These are phyloP conservation scores for Chaetomiaceae sp. DNA, from an alignment of 2,329 filamentous ascomycete species.

Conservation along the genomic window DNA sequence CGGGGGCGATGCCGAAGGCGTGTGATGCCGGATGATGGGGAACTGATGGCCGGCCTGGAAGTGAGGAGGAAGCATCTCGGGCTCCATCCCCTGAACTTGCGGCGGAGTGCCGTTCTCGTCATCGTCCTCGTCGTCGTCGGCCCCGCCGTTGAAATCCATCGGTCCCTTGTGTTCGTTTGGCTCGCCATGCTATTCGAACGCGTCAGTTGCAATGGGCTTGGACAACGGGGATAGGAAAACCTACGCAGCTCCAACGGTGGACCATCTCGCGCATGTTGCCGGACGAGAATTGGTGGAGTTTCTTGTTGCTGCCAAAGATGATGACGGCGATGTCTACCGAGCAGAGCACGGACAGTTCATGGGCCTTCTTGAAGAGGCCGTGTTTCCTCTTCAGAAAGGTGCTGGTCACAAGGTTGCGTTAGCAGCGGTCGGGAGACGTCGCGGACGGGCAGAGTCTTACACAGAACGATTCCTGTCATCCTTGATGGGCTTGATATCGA, in stretches of 20 bases:
- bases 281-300: slow-evolving; percentile 96
- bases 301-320: slow-evolving; percentile 98
- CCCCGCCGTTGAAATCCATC: slow-evolving; percentile 81
- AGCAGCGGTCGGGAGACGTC: slow-evolving; percentile 7
- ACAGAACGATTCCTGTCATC: slow-evolving; percentile 97
- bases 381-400: slow-evolving; percentile 99
- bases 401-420: slow-evolving; percentile 43
- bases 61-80: slow-evolving; percentile 65
- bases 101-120: slow-evolving; percentile 71
- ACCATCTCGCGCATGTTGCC: slow-evolving; percentile 89
- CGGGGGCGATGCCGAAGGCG: slow-evolving; percentile 83
- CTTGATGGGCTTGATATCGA: slow-evolving; percentile 99
- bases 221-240: slow-evolving; percentile 36
- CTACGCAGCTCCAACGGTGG: slow-evolving; percentile 82
- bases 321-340: slow-evolving; percentile 98
- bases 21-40: slow-evolving; percentile 68
- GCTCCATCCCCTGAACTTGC: slow-evolving; percentile 56
- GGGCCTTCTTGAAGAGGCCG: slow-evolving; percentile 98
- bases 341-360: slow-evolving; percentile 95
- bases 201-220: slow-evolving; percentile 15
- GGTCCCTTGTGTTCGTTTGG: slow-evolving; percentile 97
- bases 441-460: slow-evolving; percentile 51
- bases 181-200: slow-evolving; percentile 68
- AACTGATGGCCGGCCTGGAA: slow-evolving; percentile 65
- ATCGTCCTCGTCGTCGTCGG: slow-evolving; percentile 80